These are phyloP conservation scores for Phaeolepiota aurea DNA, from an alignment of 768 basidiomycete genomes.

Conservation along the genomic window DNA sequence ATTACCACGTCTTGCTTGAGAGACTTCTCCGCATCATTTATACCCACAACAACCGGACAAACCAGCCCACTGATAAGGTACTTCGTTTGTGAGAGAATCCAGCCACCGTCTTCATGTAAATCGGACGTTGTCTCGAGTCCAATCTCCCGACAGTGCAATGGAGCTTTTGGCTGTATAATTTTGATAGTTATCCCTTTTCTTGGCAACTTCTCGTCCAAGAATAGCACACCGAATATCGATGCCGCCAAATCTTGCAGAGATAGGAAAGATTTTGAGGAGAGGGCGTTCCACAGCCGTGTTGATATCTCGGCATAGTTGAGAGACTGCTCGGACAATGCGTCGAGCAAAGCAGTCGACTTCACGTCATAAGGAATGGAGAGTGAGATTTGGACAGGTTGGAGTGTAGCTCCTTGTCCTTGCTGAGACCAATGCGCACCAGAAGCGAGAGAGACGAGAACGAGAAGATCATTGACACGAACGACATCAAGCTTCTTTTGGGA, in stretches of 20 bases:
- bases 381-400: conserved; percentile 48
- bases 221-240: conserved; percentile 28
- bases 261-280: conserved; percentile 20
- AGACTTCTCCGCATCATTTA: conserved; percentile 57
- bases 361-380: conserved; percentile 45
- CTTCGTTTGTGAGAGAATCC: conserved; percentile 8
- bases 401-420: conserved; percentile 17
- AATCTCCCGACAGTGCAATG: conserved; percentile 40
- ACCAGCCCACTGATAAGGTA: conserved; percentile 30
- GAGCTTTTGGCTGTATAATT: conserved; percentile 38
- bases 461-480: conserved; percentile 42
- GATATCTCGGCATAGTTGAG: conserved; percentile 57
- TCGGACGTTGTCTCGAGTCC: conserved; percentile 28
- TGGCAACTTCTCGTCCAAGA: conserved; percentile 16
- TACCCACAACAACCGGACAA: conserved; percentile 53
- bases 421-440: conserved; percentile 40
- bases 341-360: conserved; percentile 34
- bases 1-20: conserved; percentile 56
- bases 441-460: conserved; percentile 29
- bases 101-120: conserved; percentile 12
- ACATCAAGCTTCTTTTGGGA: conserved; percentile 10
- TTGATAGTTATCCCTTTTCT: conserved; percentile 29
- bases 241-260: conserved; percentile 40
- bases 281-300: conserved; percentile 18
- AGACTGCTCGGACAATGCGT: conserved; percentile 43